Base-by-base conservation (phyloP, 106 monocot genomes). In the Alisma plantagoaquatica region DNA sequence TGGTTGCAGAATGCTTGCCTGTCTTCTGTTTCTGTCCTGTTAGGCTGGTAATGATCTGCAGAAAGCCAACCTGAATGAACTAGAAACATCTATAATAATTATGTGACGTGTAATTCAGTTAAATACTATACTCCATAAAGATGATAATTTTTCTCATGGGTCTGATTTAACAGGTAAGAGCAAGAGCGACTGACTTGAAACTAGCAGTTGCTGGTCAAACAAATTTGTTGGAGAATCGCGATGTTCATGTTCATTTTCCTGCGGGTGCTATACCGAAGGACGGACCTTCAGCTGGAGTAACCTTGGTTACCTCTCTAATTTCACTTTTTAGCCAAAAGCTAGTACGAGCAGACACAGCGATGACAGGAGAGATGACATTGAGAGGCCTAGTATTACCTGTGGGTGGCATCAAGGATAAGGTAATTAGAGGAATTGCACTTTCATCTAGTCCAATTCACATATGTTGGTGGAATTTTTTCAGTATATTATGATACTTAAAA, bases 191-290 rank as follows among this genome's bases (percentile, higher is more conserved):
- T 44, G 98, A 90, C 31, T 79, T 99, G 20, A 79, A 79, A 23
- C 50, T 90, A 49, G 70, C 76, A 64, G 42, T 54, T 55, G 23
- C 56, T 54, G 49, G 46, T 33, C 76, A 73, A 31, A 62, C 41
- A 15, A 85, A 79, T 66, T 72, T 98, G 31, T 65, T 98, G 51
- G 84, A 98, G 29, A 72, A 42, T 53, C 75, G 82, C 7, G 98
- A 99, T 60, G 63, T 99, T 57, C 98, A 99, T 67, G 90, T 99
- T 57, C 98, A 99, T 65, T 99, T 99, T 65, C 98, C 98, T 51
- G 98, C 98, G 41, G 98, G 98, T 46, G 98, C 98, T 35, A 78
- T 99, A 31, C 90, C 90, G 20, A 99, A 99, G 63, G 98, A 99
- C 73, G 98, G 98, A 15, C 98, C 98, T 35, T 99, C 98, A 43